Evolutionary conservation across 805 yeast genomes (phyloP), one percentile per base, ranked within the genome.

Genomic region (Danielia oregonensis): DNA sequence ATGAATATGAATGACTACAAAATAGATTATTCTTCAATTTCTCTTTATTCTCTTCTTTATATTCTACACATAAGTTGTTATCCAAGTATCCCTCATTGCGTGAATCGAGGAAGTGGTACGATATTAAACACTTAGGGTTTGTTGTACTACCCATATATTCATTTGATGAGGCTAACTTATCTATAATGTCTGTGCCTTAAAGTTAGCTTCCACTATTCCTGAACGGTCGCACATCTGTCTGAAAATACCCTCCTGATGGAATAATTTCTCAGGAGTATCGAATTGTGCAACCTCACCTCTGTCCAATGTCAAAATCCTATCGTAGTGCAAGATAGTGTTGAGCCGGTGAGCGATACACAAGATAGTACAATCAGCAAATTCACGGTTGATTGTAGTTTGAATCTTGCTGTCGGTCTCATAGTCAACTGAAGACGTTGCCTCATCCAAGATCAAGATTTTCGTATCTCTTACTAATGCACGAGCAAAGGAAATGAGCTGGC

Each of bases 311-410:
- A 87, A 61, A 36, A 86, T 83, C 58, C 79, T 74, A 52, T 86
- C 95, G 45, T 84, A 83, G 47, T 78, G 76, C 35, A 80, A 63
- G 42, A 83, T 83, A 0, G 91, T 80, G 40, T 79, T 74, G 62
- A 88, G 68, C 43, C 96, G 68, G 58, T 87, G 96, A 4, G 96
- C 96, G 60, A 87, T 86, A 43, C 95, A 86, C 43, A 87, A 63
- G 35, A 86, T 79, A 0, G 96, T 86, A 43, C 93, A 79, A 18
- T 76, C 61, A 2, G 60, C 37, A 53, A 87, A 88, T 52, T 85
- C 89, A n/a, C 65, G 64, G n/a, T 76, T 66, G 39, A 83, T 84
- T 3, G 95, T 84, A n/a, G 65, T 46, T 55, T 87, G 96, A 44
- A 87, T 83, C 54, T 74, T 75, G 3, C 82, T 70, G 57, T 87